Evolutionary conservation across 352 stramenopile genomes (phyloP).

Genomic region (Globisporangium nagaii): DNA sequence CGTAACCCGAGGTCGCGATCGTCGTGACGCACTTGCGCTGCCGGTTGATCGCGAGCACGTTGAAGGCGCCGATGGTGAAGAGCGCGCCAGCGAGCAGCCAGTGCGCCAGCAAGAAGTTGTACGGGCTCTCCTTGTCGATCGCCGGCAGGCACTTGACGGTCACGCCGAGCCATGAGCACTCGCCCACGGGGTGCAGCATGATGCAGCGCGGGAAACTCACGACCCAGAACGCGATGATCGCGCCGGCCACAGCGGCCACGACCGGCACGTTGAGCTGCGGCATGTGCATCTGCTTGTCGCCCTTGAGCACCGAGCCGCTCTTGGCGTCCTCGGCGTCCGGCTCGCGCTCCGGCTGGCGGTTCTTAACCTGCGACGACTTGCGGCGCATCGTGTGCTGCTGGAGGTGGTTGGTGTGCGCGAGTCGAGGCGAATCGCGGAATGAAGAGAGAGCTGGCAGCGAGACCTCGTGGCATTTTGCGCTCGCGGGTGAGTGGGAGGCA

Average conservation of each 20-base stretch:
- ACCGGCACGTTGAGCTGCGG: conserved; percentile 3
- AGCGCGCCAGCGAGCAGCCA: conserved; percentile 11
- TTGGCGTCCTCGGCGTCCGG: neutral
- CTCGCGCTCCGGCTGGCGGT: neutral
- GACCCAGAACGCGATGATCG: conserved; percentile 11
- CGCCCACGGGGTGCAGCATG: conserved; percentile 10
- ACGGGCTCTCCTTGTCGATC: conserved; percentile 6
- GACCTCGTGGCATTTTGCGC: too few species aligned
- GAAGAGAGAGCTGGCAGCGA: neutral
- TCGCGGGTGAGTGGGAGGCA: neutral
- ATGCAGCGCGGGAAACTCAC: conserved; percentile 13
- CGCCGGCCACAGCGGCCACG: neutral
- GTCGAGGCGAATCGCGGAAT: neutral
- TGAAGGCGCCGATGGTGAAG: conserved; percentile 6
- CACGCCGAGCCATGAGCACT: conserved; percentile 8
- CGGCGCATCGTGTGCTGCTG: neutral
- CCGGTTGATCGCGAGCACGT: neutral
- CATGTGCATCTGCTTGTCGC: neutral
- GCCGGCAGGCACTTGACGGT: conserved; percentile 8
- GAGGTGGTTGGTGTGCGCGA: neutral
- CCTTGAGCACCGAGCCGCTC: neutral
- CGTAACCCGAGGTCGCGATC: conserved; percentile 3
- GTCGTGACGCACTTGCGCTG: conserved; percentile 7
- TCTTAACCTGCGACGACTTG: neutral
- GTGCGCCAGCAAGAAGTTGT: conserved; percentile 9